Conservation (phyloP, 2,329 filamentous ascomycete genomes). For the Phyllosticta paracitricarpa region DNA sequence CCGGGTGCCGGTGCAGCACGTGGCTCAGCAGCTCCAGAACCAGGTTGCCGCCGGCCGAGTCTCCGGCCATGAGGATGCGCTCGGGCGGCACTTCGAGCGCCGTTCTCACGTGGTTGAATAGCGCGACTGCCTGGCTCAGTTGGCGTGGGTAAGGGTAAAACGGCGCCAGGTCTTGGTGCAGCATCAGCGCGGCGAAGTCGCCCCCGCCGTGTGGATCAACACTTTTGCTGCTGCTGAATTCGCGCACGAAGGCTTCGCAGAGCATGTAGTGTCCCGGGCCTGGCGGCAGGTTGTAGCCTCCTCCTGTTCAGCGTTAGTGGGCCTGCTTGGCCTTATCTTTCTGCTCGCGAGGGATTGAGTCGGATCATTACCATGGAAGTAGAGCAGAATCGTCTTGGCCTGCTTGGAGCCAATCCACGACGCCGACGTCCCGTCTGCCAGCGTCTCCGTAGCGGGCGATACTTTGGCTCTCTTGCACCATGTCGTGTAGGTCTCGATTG, state of each 20-base stretch:
- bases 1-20: conserved; percentile 17
- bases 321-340: background rate
- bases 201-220: background rate
- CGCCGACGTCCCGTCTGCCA: background rate
- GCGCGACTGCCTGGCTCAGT: conserved; percentile 14
- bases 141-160: conserved; percentile 17
- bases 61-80: conserved; percentile 10
- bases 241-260: background rate
- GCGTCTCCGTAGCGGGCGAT: background rate
- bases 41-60: conserved; percentile 18
- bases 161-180: conserved; percentile 17
- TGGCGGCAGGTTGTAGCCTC: conserved; percentile 3
- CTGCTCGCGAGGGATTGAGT: background rate
- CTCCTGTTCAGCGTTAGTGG: background rate
- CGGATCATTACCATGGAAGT: background rate
- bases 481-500: background rate
- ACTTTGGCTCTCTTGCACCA: background rate
- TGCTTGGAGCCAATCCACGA: conserved; percentile 6
- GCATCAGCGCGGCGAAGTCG: conserved; percentile 13
- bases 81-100: background rate
- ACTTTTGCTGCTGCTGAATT: background rate
- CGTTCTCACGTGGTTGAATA: conserved; percentile 15
- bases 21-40: conserved; percentile 18
- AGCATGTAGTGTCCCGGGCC: background rate
- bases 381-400: conserved; percentile 3